These are phyloP conservation scores for Sugiyamaella marilandica DNA, from an alignment of 805 yeast genomes.

Conservation along the genomic window DNA sequence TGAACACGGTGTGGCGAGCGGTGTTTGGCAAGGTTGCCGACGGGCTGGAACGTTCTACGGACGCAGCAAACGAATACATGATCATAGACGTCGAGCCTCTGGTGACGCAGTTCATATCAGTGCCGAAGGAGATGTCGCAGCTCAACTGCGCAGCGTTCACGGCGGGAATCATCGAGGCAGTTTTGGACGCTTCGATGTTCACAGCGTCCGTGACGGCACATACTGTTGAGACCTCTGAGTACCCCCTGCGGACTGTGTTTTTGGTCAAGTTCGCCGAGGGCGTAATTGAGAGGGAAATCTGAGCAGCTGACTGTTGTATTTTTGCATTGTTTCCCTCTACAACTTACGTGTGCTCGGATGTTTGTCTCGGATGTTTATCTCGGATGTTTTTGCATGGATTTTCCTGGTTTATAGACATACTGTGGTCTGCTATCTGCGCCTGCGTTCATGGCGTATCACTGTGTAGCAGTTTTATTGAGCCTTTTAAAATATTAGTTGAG, in stretches of 20 bases:
- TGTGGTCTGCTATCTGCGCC: too few species aligned
- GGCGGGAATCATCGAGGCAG: conserved; percentile 83
- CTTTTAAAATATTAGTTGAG: too few species aligned
- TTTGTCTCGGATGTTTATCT: too few species aligned
- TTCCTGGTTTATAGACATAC: too few species aligned
- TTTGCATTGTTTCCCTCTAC: too few species aligned
- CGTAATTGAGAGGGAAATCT: conserved; percentile 20
- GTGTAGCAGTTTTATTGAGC: too few species aligned
- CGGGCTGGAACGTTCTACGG: conserved; percentile 67
- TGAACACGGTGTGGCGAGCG: conserved; percentile 65
- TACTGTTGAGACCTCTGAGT: conserved; percentile 54
- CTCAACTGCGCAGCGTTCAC: conserved; percentile 77
- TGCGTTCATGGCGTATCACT: too few species aligned
- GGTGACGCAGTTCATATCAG: conserved; percentile 64
- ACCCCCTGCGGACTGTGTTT: conserved; percentile 67
- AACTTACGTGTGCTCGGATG: too few species aligned
- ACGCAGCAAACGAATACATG: conserved; percentile 66
- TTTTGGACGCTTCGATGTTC: conserved; percentile 67
- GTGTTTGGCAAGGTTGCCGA: conserved; percentile 72
- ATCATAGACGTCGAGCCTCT: conserved; percentile 72
- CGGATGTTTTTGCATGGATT: too few species aligned
- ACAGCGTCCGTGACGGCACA: conserved; percentile 81
- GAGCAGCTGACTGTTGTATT: neutral
- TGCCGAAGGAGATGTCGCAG: conserved; percentile 73
- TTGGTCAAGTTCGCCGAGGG: conserved; percentile 58